These are phyloP conservation scores for Populus ilicifolia DNA, from an alignment of 345 rosid species.

Conservation along the genomic window DNA sequence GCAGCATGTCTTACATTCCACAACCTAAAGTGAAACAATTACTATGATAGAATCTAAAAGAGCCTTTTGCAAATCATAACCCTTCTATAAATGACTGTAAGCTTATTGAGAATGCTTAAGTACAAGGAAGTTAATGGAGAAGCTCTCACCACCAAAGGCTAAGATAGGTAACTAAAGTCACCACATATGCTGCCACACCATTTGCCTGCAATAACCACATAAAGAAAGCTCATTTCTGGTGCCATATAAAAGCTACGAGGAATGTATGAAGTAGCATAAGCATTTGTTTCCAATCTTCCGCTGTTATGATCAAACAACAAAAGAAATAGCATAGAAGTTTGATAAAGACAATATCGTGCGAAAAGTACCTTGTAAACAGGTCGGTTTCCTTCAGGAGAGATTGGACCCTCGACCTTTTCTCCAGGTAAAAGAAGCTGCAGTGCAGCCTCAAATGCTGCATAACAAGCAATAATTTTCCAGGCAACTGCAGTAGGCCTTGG, in stretches of 20 bases:
- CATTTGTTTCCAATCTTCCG: background rate
- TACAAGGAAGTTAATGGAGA: constrained; percentile 10
- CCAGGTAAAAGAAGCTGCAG: constrained; percentile 95
- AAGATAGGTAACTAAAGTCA: constrained; percentile 70
- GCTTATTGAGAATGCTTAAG: background rate
- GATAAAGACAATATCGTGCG: background rate
- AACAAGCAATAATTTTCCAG: constrained; percentile 69
- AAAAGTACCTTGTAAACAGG: constrained; percentile 80
- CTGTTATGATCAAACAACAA: background rate
- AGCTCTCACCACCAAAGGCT: constrained; percentile 91
- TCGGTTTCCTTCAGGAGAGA: constrained; percentile 78
- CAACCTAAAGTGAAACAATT: background rate
- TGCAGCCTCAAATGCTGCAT: constrained; percentile 83
- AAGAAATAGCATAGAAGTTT: background rate
- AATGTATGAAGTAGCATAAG: background rate
- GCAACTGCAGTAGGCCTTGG: constrained; percentile 72
- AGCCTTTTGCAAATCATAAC: background rate
- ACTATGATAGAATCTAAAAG: background rate
- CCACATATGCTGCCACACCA: constrained; percentile 77
- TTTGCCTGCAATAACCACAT: constrained; percentile 61
- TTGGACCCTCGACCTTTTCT: constrained; percentile 78
- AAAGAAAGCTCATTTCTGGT: constrained; percentile 11
- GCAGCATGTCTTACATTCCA: background rate
- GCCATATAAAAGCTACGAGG: background rate
- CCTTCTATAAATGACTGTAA: background rate